Evolutionary conservation across 495 filamentous ascomycete genomes (phyloP).

Genomic region (Aspergillus diversus): DNA sequence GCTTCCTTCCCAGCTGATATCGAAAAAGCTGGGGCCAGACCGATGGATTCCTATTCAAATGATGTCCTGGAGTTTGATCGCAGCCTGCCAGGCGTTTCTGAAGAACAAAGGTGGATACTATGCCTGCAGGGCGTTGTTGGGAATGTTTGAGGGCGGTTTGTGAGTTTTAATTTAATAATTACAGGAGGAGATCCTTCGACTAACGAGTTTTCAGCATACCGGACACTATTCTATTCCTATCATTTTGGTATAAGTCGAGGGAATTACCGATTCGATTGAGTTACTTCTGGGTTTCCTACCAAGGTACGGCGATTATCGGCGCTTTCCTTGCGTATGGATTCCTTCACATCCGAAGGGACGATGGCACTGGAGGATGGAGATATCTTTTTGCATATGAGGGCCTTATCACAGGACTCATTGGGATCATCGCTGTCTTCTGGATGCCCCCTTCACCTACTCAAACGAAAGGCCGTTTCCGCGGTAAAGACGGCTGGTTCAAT

Average conservation of each 20-base stretch:
- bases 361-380: conserved; percentile 70
- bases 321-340: conserved; percentile 74
- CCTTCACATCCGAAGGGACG: conserved; percentile 63
- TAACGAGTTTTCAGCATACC: conserved; percentile 38
- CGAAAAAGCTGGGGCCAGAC: conserved; percentile 78
- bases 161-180: conserved; percentile 25
- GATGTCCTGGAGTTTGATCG: conserved; percentile 75
- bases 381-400: conserved; percentile 67
- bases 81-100: conserved; percentile 68
- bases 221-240: conserved; percentile 66
- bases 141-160: conserved; percentile 78
- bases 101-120: conserved; percentile 64
- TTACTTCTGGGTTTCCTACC: conserved; percentile 76
- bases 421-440: conserved; percentile 64
- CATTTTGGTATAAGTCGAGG: conserved; percentile 74
- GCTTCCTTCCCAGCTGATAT: conserved; percentile 73
- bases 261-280: conserved; percentile 68
- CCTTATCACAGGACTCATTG: conserved; percentile 62
- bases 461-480: conserved; percentile 67
- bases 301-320: conserved; percentile 64
- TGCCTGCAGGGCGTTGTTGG: conserved; percentile 65
- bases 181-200: conserved; percentile 2
- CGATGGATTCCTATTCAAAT: conserved; percentile 86
- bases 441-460: conserved; percentile 76
- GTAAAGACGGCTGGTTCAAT: conserved; percentile 74